Percentiles rank a stretch among this genome's conserved stretches.
These are phyloP conservation scores for Delonix regia DNA, from an alignment of 306 rosid genomes.

Conservation along the genomic window DNA sequence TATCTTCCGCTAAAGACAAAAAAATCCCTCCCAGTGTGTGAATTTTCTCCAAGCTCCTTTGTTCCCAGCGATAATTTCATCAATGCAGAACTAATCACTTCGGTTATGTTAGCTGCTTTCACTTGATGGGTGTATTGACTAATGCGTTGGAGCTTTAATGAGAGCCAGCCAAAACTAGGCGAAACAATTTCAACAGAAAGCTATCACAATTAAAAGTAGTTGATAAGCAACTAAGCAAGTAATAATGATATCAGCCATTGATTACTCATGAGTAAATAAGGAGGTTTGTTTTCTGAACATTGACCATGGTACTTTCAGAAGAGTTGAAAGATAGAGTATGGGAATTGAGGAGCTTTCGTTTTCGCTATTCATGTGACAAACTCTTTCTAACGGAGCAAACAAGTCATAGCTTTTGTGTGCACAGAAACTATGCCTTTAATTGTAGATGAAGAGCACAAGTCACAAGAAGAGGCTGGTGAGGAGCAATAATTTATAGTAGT, in stretches of 20 bases:
- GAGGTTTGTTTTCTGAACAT: background rate
- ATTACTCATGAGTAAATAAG: background rate
- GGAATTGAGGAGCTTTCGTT: constrained; percentile 1
- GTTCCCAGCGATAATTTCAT: background rate
- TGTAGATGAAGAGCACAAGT: constrained; percentile 1
- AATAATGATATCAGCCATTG: background rate
- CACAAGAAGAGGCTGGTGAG: constrained; percentile 32
- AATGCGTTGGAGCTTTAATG: constrained; percentile 35
- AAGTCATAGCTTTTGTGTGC: background rate
- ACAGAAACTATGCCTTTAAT: constrained; percentile 11
- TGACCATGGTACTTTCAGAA: background rate
- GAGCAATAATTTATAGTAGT: constrained; percentile 14
- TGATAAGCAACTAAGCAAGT: constrained; percentile 27
- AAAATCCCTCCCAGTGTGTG: background rate
- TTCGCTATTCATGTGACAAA: background rate
- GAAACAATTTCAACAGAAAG: constrained; percentile 21
- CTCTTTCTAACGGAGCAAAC: background rate
- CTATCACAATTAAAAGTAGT: background rate
- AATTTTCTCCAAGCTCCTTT: background rate
- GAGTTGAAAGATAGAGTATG: background rate
- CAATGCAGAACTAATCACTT: background rate
- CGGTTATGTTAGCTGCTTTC: constrained; percentile 33
- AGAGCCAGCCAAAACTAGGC: constrained; percentile 43
- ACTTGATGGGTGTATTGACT: constrained; percentile 27
- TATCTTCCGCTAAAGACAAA: background rate